These are phyloP conservation scores for Allium sativum DNA, from an alignment of 106 monocot species.

Conservation along the genomic window DNA sequence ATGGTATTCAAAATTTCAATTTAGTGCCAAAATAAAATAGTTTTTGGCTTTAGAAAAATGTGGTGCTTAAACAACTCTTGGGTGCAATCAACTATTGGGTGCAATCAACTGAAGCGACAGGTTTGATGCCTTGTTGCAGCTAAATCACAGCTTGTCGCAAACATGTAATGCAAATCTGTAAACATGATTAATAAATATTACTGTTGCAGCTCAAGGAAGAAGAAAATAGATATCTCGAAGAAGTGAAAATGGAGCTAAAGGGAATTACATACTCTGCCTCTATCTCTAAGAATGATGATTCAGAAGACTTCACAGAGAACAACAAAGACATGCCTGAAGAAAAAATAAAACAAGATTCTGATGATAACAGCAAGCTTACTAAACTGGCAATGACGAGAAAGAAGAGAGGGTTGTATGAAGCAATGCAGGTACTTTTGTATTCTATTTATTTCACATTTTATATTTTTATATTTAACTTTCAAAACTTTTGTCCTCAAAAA, in stretches of 20 bases:
- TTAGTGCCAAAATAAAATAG: too few relatives aligned
- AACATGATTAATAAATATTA: too few relatives aligned
- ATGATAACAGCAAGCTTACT: conserved; percentile 28
- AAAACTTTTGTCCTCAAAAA: too few relatives aligned
- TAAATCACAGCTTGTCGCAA: too few relatives aligned
- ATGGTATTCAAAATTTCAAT: too few relatives aligned
- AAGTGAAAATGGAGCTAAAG: conserved; percentile 63
- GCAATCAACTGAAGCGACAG: too few relatives aligned
- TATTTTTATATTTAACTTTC: not conserved
- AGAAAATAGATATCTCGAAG: conserved; percentile 75
- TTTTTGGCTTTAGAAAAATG: too few relatives aligned
- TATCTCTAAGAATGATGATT: conserved; percentile 27
- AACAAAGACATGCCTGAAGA: conserved; percentile 10
- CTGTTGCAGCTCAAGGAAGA: conserved; percentile 44
- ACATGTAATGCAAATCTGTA: too few relatives aligned
- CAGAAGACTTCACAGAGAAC: conserved; percentile 5
- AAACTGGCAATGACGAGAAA: conserved; percentile 65
- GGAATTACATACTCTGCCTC: conserved; percentile 56
- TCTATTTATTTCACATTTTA: conserved; percentile 1
- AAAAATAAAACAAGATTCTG: conserved; percentile 21
- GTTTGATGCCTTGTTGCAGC: too few relatives aligned
- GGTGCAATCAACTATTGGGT: too few relatives aligned
- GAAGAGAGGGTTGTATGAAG: conserved; percentile 62
- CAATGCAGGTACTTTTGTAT: conserved; percentile 58
- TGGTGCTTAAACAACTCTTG: too few relatives aligned